Evolutionary conservation across 148 eudicot species (phyloP).

Genomic region (Camellia japonica): DNA sequence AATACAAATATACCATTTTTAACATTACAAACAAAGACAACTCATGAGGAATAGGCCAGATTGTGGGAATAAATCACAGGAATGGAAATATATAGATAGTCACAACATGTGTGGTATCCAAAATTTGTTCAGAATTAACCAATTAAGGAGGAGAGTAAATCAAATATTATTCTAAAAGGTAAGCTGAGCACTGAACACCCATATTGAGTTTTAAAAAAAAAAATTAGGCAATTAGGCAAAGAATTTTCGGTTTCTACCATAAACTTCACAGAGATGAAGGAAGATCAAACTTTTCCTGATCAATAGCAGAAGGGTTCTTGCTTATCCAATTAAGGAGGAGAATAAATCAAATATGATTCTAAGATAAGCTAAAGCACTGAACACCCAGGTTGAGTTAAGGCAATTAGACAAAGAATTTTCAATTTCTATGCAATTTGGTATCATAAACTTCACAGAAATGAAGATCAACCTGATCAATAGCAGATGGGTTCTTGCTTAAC

Average conservation of each 20-base stretch:
- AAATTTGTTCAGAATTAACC: background rate
- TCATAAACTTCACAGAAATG: background rate
- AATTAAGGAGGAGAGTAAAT: background rate
- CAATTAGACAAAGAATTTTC: background rate
- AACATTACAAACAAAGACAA: background rate
- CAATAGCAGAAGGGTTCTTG: constrained; percentile 67
- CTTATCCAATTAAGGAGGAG: too few relatives aligned
- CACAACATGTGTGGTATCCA: background rate
- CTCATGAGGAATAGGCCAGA: background rate
- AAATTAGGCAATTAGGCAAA: background rate
- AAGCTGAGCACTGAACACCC: background rate
- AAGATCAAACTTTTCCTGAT: constrained; percentile 58
- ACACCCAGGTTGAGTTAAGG: too few relatives aligned
- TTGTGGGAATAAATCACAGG: background rate
- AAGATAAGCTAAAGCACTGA: too few relatives aligned
- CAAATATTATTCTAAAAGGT: background rate
- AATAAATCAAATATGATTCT: too few relatives aligned
- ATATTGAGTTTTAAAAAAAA: background rate
- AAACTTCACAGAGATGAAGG: background rate
- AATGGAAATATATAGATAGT: background rate
- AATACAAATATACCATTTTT: background rate
- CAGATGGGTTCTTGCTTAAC: too few relatives aligned
- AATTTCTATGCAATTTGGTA: background rate
- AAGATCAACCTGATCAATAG: too few relatives aligned
- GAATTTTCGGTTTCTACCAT: background rate